These are phyloP conservation scores for Phylloporus rhodoxanthus DNA, from an alignment of 768 basidiomycete species.

Conservation along the genomic window DNA sequence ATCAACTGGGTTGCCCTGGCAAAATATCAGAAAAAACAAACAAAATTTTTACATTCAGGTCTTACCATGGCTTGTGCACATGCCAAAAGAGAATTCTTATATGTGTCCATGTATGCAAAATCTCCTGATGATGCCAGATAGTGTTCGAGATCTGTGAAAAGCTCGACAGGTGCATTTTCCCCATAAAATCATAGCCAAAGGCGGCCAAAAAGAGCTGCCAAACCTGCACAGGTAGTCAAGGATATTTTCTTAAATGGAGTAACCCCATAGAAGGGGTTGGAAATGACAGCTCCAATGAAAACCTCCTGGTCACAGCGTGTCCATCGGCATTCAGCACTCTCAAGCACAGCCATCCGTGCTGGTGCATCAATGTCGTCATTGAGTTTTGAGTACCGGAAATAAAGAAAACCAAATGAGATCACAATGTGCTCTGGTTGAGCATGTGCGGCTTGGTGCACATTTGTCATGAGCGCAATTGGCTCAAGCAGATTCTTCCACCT, in stretches of 20 bases:
- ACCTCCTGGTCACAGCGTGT: conserved; percentile 27
- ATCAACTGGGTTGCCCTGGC: too few relatives aligned
- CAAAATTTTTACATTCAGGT: too few relatives aligned
- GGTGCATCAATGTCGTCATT: neutral
- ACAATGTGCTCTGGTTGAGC: conserved; percentile 13
- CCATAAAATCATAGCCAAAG: too few relatives aligned
- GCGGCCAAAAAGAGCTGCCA: neutral
- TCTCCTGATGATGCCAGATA: too few relatives aligned
- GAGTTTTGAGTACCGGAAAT: neutral
- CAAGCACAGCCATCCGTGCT: conserved; percentile 18
- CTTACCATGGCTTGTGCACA: too few relatives aligned
- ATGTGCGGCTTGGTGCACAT: neutral
- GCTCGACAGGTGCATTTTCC: too few relatives aligned
- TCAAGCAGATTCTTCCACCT: conserved; percentile 27
- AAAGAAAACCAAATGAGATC: conserved; percentile 28
- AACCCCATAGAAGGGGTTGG: conserved; percentile 21
- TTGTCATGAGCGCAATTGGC: conserved; percentile 27
- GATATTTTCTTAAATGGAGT: conserved; percentile 18
- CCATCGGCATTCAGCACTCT: conserved; percentile 30
- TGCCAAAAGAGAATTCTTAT: too few relatives aligned
- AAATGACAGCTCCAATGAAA: conserved; percentile 28
- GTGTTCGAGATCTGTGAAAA: too few relatives aligned
- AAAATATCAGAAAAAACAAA: too few relatives aligned
- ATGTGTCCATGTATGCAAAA: too few relatives aligned
- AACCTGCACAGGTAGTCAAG: neutral